Evolutionary conservation across 129 eudicot species (phyloP).

Genomic region (Pittosporum tobira): DNA sequence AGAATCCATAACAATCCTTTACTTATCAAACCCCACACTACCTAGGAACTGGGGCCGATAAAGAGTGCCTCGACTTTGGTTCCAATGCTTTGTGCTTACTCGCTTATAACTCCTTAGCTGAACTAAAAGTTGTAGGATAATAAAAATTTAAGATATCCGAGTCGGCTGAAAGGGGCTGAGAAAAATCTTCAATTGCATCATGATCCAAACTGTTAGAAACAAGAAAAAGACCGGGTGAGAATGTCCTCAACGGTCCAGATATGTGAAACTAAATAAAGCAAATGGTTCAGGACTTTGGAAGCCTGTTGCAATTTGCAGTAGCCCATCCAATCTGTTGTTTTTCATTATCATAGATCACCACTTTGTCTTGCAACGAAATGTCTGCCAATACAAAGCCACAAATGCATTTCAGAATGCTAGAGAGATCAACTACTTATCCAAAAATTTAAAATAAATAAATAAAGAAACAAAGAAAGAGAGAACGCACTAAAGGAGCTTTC

Average conservation of each 20-base stretch:
- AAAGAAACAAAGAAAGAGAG: too few species aligned
- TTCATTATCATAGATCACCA: conserved; percentile 74
- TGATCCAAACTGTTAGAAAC: conserved; percentile 40
- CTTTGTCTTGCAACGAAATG: conserved; percentile 74
- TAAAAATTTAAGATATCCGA: conserved; percentile 23
- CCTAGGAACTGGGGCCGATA: too few species aligned
- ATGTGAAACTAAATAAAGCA: conserved; percentile 17
- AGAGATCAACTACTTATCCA: too few species aligned
- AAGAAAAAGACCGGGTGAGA: conserved; percentile 44
- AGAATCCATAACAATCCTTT: too few species aligned
- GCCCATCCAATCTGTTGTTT: conserved; percentile 69
- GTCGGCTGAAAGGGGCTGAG: conserved; percentile 30
- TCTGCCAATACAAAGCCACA: conserved; percentile 36
- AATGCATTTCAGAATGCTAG: conserved; percentile 4
- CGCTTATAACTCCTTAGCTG: conserved; percentile 11
- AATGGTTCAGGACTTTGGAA: conserved; percentile 48
- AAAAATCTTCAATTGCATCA: conserved; percentile 18
- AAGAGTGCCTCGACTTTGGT: neutral
- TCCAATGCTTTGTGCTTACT: neutral
- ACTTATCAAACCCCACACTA: too few species aligned
- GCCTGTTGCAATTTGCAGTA: conserved; percentile 56
- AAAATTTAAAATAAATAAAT: too few species aligned
- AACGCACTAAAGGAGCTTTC: neutral
- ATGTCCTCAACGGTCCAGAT: conserved; percentile 13
- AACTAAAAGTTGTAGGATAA: conserved; percentile 31